Base-by-base conservation (phyloP, 805 yeast genomes). In the Candida stauntonica region DNA sequence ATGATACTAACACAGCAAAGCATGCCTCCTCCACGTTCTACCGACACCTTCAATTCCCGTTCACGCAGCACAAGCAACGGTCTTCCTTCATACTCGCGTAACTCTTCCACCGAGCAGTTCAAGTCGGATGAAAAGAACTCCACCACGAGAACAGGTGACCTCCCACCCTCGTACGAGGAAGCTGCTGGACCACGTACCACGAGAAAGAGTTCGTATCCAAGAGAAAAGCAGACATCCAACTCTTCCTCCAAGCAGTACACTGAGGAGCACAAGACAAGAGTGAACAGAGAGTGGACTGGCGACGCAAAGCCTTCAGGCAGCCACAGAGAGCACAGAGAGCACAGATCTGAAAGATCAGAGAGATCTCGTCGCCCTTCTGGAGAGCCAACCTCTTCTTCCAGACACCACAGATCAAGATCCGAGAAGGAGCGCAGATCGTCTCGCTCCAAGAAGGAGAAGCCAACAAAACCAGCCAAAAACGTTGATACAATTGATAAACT, bases 401-500 rank as follows among this genome's bases (percentile, higher is more conserved):
- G 34, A 30, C 39, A 36, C 14, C 34, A 26, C 30, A 28, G 17
- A 27, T 45, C 40, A 40, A 40, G 44, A 36, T 33, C 40, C 14
- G 34, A 31, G 19, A 40, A 33, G 17, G 36, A 31, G 30, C 26
- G 17, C 15, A 26, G 36, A 28, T 28, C 30, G 9, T 28, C 30
- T 8, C 17, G 30, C 13, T 18, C 31, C 5, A n/a, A 13, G 26
- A n/a, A 18, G 32, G 32, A 29, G 5, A 64, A 46, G 61, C 70
- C 41, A 68, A 65, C 55, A 66, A 66, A 54, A 69, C 60, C 76
- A 49, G 73, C 88, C 12, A 79, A 80, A 51, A 85, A 88, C 50
- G 80, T 89, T 39, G 99, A 91, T 56, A 86, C 94, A 4, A 93
- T 93, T 51, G 99, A 93, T 66, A 86, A 86, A 62, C 71, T 93